Evolutionary conservation across 2,329 filamentous ascomycete species (phyloP).

Genomic region (Penicillium brevicompactum): DNA sequence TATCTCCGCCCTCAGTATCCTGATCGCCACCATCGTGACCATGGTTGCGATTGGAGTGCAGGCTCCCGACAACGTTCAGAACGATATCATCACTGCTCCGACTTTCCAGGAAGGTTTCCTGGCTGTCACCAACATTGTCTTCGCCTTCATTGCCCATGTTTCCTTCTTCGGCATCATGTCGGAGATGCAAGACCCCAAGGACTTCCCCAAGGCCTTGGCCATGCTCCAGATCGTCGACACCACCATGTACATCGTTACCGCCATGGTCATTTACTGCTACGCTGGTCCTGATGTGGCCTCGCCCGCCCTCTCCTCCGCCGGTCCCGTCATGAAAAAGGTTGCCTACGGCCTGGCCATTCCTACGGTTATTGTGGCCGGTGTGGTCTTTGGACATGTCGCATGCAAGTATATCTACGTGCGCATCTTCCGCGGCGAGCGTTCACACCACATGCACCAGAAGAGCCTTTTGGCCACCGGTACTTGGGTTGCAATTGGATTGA

Average conservation of each 20-base stretch:
- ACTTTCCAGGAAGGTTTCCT: conserved; percentile 35
- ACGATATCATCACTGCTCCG: conserved; percentile 49
- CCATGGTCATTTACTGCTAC: conserved; percentile 67
- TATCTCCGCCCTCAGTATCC: conserved; percentile 63
- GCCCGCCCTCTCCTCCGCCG: conserved; percentile 67
- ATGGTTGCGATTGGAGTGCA: conserved; percentile 64
- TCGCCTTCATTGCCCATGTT: conserved; percentile 66
- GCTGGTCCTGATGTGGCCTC: conserved; percentile 62
- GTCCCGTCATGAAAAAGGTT: conserved; percentile 57
- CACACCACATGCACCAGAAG: conserved; percentile 53
- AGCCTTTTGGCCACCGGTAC: conserved; percentile 53
- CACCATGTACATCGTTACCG: conserved; percentile 65
- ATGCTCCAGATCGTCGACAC: conserved; percentile 61
- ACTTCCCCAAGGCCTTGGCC: conserved; percentile 63
- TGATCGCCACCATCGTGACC: conserved; percentile 63
- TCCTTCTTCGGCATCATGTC: conserved; percentile 67
- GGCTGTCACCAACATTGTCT: conserved; percentile 67
- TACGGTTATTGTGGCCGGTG: conserved; percentile 61
- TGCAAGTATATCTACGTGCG: conserved; percentile 66
- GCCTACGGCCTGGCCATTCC: conserved; percentile 68
- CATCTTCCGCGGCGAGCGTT: conserved; percentile 56
- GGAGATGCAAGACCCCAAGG: conserved; percentile 61
- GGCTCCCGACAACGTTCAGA: conserved; percentile 41
- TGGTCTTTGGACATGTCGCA: conserved; percentile 67
- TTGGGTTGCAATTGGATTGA: conserved; percentile 60